Evolutionary conservation across 176 grass and related monocot species (phyloP), one percentile per base, ranked within the genome.

Genomic region (maize (Zea mays)): DNA sequence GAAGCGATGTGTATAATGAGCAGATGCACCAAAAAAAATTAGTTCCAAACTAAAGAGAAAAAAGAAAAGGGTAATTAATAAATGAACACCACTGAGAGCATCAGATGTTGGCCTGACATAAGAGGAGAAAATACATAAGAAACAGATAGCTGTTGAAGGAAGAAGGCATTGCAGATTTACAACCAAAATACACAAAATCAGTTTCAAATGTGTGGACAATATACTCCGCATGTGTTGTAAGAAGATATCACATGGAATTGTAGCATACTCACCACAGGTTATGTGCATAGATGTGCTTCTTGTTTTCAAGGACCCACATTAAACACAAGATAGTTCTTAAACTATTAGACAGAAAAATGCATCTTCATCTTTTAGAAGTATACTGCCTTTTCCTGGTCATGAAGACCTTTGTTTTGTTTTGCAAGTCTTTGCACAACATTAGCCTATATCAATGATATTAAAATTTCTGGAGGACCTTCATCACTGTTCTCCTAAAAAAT

Each of bases 1-100:
- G 67, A 99, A 90, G 75, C 71, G 75, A 37, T 71, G 90, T 37
- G 75, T 73, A 74, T 95, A 99, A 81, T 92, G 73, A 82, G 89
- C 96, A 83, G 92, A 89, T 77, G 92, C 92, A 44, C 92, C 96
- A n/a, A 79, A 95, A 81, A 85, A 72, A 90, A 82, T 83, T 87
- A 67, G 87, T 87, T 58, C 96, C 96, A 84, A 99, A 83, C 96
- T 99, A 81, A 44, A 73, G 17, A 65, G n/a, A 78, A 65, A 81
- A 79, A 43, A n/a, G n/a, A 46, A 27, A 56, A 45, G 75, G 56
- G 59, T 48, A 27, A 35, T 70, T 49, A 84, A 81, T 45, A 79
- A n/a, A 55, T 27, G 27, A 47, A 66, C 45, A 56, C n/a, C 10
- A 38, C 40, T 17, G 8, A 61, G 67, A 83, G 42, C 38, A 67